These are phyloP conservation scores for Brassica rapa DNA, from an alignment of 345 rosid species.

Conservation along the genomic window DNA sequence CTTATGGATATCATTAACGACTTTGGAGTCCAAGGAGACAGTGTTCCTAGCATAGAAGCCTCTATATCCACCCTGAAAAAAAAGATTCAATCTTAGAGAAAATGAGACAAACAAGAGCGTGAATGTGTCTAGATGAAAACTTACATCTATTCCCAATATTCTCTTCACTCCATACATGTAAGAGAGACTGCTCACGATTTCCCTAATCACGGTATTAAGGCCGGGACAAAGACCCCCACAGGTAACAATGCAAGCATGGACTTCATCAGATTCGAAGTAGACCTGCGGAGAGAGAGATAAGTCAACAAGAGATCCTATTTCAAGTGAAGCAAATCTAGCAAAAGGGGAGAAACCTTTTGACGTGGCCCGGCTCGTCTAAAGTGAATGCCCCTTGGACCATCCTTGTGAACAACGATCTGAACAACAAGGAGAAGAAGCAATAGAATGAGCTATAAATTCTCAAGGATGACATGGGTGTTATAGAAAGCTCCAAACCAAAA, in stretches of 20 bases:
- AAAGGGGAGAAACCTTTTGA: slow-evolving; percentile 54
- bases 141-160: slow-evolving; percentile 79
- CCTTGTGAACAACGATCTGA: slow-evolving; percentile 75
- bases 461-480: not conserved
- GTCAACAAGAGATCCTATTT: slow-evolving; percentile 16
- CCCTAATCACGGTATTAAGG: slow-evolving; percentile 80
- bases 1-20: slow-evolving; percentile 76
- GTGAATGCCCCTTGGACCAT: slow-evolving; percentile 72
- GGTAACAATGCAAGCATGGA: slow-evolving; percentile 82
- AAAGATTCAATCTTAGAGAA: slow-evolving; percentile 12
- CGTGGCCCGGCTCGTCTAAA: slow-evolving; percentile 93
- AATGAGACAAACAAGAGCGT: not conserved
- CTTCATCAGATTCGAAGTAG: slow-evolving; percentile 74
- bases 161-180: slow-evolving; percentile 80
- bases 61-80: slow-evolving; percentile 70
- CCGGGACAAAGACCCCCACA: slow-evolving; percentile 94
- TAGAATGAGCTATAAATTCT: not conserved
- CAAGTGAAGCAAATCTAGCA: not conserved
- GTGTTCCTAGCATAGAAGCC: slow-evolving; percentile 82
- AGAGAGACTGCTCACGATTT: slow-evolving; percentile 65
- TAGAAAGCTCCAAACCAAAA: not conserved
- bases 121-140: slow-evolving; percentile 14
- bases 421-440: slow-evolving; percentile 14
- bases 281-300: slow-evolving; percentile 44
- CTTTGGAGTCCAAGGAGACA: slow-evolving; percentile 56